Evolutionary conservation across 345 rosid genomes (phyloP).

Genomic region (Ceriops zippeliana): DNA sequence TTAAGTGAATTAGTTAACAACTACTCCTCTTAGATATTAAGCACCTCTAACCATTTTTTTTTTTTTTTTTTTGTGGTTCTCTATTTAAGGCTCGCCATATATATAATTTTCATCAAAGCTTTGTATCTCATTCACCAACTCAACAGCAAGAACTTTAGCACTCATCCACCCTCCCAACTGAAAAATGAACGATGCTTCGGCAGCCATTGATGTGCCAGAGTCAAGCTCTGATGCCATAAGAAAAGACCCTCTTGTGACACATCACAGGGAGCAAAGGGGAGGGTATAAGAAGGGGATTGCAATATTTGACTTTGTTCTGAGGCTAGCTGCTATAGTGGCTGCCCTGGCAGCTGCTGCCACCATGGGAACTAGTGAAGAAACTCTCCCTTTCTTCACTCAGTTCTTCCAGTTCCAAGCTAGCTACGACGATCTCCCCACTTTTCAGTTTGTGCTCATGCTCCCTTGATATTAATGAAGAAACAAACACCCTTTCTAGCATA

Average conservation of each 20-base stretch:
- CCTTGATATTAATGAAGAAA: too few species aligned
- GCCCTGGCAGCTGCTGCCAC: constrained; percentile 54
- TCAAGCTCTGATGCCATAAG: constrained; percentile 41
- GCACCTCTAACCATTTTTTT: neutral
- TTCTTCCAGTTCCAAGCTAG: constrained; percentile 86
- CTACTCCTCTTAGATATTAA: constrained; percentile 22
- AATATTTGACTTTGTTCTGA: constrained; percentile 63
- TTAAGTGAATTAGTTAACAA: constrained; percentile 13
- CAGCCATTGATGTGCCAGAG: constrained; percentile 37
- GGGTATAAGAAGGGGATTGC: constrained; percentile 58
- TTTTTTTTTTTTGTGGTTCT: neutral
- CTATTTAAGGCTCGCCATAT: constrained; percentile 23
- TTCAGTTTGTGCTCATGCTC: constrained; percentile 37
- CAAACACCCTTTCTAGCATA: too few species aligned
- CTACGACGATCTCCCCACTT: constrained; percentile 68
- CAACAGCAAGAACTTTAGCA: neutral
- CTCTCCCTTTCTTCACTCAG: constrained; percentile 87
- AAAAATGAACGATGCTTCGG: constrained; percentile 9
- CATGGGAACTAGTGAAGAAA: constrained; percentile 74
- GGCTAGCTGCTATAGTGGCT: constrained; percentile 51
- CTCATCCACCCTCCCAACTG: neutral
- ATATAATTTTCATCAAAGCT: constrained; percentile 19
- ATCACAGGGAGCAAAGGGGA: constrained; percentile 16
- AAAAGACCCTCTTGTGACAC: constrained; percentile 37
- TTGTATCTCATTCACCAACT: neutral